Conservation (phyloP, 2,329 filamentous ascomycete genomes). For the Chalaropsis thielavioides region DNA sequence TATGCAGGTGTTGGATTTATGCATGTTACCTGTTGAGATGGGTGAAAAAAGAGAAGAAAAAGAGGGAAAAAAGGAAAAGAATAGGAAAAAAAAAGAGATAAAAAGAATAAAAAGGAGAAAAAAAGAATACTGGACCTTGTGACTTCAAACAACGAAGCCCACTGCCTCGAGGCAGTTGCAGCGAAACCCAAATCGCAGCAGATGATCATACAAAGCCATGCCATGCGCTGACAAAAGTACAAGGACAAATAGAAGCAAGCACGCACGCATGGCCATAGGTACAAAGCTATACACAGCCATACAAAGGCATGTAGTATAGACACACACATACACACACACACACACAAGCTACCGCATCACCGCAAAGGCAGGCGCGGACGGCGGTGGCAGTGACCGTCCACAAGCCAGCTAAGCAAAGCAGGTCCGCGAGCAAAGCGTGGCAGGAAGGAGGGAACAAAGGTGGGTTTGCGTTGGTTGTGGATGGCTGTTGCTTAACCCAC, state of each 20-base stretch:
- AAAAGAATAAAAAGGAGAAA: too few relatives aligned
- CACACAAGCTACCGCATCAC: background rate
- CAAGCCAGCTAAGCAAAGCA: background rate
- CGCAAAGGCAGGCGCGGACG: background rate
- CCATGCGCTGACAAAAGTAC: too few relatives aligned
- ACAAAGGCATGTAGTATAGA: background rate
- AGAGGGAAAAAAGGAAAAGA: background rate
- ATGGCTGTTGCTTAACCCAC: background rate
- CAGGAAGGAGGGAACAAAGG: background rate
- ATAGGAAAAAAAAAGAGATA: too few relatives aligned
- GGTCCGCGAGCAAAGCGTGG: slow-evolving; percentile 1
- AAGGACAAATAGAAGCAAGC: too few relatives aligned
- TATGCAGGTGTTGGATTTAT: background rate
- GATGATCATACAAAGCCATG: too few relatives aligned
- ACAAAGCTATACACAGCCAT: too few relatives aligned
- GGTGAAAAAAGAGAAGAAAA: background rate
- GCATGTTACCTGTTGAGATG: background rate
- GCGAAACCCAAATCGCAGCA: too few relatives aligned
- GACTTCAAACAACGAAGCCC: too few relatives aligned
- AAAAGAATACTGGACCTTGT: too few relatives aligned
- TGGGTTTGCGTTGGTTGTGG: background rate
- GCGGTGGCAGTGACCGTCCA: slow-evolving; percentile 1
- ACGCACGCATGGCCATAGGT: background rate
- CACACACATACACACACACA: background rate
- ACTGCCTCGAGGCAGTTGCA: too few relatives aligned